Percentiles rank a stretch among this genome's conserved stretches.
Conservation (phyloP, 139 green algal species). For the Nannochloris sp. region DNA sequence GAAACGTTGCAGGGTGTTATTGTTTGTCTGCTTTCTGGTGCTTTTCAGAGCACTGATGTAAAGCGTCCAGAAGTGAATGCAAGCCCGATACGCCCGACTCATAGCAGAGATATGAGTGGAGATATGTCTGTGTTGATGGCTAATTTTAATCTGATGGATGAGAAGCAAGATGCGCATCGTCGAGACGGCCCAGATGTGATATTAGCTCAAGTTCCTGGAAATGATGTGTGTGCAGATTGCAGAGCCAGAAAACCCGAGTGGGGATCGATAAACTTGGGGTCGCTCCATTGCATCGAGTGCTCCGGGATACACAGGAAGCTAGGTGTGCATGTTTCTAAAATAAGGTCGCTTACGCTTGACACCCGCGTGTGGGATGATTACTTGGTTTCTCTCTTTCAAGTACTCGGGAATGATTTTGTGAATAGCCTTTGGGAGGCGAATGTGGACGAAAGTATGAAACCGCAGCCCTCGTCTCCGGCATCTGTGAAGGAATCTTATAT, state of each 20-base stretch:
- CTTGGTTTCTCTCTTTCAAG: constrained; percentile 46
- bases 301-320: constrained; percentile 78
- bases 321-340: constrained; percentile 74
- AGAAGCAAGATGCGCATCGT: too few species aligned
- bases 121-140: background rate
- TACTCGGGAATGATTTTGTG: constrained; percentile 41
- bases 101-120: constrained; percentile 1
- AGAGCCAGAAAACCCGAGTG: constrained; percentile 69
- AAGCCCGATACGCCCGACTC: background rate
- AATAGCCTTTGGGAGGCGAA: constrained; percentile 36
- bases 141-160: background rate
- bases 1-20: constrained; percentile 46
- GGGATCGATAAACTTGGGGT: constrained; percentile 80
- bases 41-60: background rate
- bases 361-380: constrained; percentile 48
- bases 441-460: constrained; percentile 6
- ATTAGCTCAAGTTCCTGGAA: constrained; percentile 49
- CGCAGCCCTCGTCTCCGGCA: constrained; percentile 2
- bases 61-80: too few species aligned
- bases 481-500: constrained; percentile 19
- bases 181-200: background rate
- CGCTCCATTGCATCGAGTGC: constrained; percentile 88
- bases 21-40: constrained; percentile 6
- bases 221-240: constrained; percentile 76
- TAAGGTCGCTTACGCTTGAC: constrained; percentile 54